Base-by-base conservation (phyloP, 2,329 filamentous ascomycete species). In the Tolypocladium ophioglossoides region DNA sequence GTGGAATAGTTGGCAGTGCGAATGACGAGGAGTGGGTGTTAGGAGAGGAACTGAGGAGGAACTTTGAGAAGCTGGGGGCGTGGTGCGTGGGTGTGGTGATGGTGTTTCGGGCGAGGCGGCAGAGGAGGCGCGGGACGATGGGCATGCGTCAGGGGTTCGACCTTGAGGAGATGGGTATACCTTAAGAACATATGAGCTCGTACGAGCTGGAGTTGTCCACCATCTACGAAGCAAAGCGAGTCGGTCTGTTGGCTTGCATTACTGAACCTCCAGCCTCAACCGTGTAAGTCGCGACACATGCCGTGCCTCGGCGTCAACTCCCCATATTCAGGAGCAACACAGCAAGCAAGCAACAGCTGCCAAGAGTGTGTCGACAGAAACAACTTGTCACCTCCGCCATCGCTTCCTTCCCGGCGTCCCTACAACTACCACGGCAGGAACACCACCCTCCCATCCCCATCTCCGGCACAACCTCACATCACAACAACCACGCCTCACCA, bases 61-160 rank as follows among this genome's bases (percentile, higher is more conserved):
- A 66, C 41, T 75, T 75, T 52, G 66, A 65, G 20, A 63, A 68
- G 32, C 72, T 75, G 1, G 68, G 74, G 55, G 67, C 66, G 0
- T 66, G 66, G 60, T 54, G 73, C 18, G 64, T 73, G 14, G 73
- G 73, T 0, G 66, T 66, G 54, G 58, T 63, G 32, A 51, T 75
- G 60, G 53, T 75, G n/a, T 75, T 72, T 55, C 57, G 50, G n/a
- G 71, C 68, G 10, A 61, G 55, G 34, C 62, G 54, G 57, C 68
- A 68, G 10, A 64, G 59, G 47, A 38, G 6, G 27, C n/a, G 27
- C 27, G 27, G 27, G 27, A 27, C 27, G 3, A 27, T 6, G 27
- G 27, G 27, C 27, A 27, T 27, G 27, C 27, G 27, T 6, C 27
- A 6, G 27, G 27, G 27, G 27, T 3, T 6, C n/a, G n/a, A n/a